A percentile compares a stretch with the other conserved stretches of the same genome.
These are phyloP conservation scores for Talaromyces atroroseus DNA, from an alignment of 2,329 filamentous ascomycete species.

Conservation along the genomic window DNA sequence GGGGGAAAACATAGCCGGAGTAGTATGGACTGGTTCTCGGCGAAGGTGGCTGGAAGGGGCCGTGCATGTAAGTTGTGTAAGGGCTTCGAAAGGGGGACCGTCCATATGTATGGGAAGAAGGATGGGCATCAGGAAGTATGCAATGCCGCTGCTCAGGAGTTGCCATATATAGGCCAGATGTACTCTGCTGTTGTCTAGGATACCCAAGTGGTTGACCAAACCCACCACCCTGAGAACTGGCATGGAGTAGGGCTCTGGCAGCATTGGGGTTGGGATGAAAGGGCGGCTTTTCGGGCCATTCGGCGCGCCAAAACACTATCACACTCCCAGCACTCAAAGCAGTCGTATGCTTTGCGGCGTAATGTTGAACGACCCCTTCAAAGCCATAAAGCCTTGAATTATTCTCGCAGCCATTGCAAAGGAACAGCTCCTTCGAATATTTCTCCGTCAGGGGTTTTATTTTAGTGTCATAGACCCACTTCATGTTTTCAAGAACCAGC, in stretches of 20 bases:
- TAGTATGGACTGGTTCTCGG: slow-evolving; percentile 21
- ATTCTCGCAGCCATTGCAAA: slow-evolving; percentile 64
- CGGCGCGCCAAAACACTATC: slow-evolving; percentile 72
- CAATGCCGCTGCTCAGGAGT: slow-evolving; percentile 15
- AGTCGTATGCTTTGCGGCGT: slow-evolving; percentile 72
- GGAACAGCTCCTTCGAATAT: slow-evolving; percentile 66
- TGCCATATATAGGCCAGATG: slow-evolving; percentile 15
- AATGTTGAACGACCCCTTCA: slow-evolving; percentile 76
- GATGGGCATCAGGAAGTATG: slow-evolving; percentile 16
- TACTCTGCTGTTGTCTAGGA: slow-evolving; percentile 12
- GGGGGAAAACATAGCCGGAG: slow-evolving; percentile 19
- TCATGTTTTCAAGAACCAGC: slow-evolving; percentile 78
- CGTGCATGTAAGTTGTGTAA: slow-evolving; percentile 23
- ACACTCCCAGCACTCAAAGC: slow-evolving; percentile 64
- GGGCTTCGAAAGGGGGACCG: slow-evolving; percentile 27
- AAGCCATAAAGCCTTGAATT: slow-evolving; percentile 66
- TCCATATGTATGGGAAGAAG: slow-evolving; percentile 26
- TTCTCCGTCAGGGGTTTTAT: slow-evolving; percentile 64
- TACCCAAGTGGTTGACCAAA: slow-evolving; percentile 17
- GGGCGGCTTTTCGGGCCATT: slow-evolving; percentile 72
- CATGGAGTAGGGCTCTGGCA: slow-evolving; percentile 36
- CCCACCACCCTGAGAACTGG: slow-evolving; percentile 23
- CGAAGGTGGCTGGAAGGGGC: slow-evolving; percentile 28
- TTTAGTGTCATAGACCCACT: slow-evolving; percentile 74
- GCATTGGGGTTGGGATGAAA: slow-evolving; percentile 59